Base-by-base conservation (phyloP, 2,329 filamentous ascomycete genomes). In the Hirsutella thompsonii region DNA sequence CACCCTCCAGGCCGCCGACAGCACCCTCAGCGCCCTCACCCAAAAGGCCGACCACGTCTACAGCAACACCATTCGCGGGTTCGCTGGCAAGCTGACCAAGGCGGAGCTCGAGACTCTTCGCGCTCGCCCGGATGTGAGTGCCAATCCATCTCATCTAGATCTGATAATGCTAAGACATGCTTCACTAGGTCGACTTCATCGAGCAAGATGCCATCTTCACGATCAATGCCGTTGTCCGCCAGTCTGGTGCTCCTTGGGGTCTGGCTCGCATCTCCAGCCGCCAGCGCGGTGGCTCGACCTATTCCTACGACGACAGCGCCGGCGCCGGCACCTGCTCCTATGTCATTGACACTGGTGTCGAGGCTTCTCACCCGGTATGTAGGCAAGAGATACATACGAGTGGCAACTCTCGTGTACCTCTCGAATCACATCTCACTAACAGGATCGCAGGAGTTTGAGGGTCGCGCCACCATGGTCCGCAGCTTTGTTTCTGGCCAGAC, bases 281-380 rank as follows among this genome's bases (percentile, higher is more conserved):
- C 6, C 13, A 35, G 11, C 47, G 51, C 1, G 51, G 50, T 8
- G 36, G 43, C 2, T 50, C 45, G 4, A 45, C 43, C 18, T 65
- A 62, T 46, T 44, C 48, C 38, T 63, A 60, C 42, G 59, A 64
- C 40, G 47, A 50, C 1, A 53, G 49, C 10, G 59, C 59, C 0
- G 64, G 60, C 20, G 47, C 49, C 28, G 61, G 56, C 13, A 59
- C 59, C 9, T 66, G 57, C 29, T 56, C 58, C 18, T 68, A 68
- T 45, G 55, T 68, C 30, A 58, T 69, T 36, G 65, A 68, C 49
- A 62, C 63, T 10, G 65, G 64, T 11, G 60, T 65, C 44, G 51
- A 48, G 20, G 30, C 48, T 3, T 47, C 47, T 4, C 61, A 64
- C 47, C 46, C 49, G 9, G 61, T 54, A 57, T 26, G 62, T n/a